A percentile compares a stretch with the other conserved stretches of the same genome.
phyloP scores from a whole-genome alignment of 805 yeast genomes.

The Torulaspora gathmanii region DNA sequence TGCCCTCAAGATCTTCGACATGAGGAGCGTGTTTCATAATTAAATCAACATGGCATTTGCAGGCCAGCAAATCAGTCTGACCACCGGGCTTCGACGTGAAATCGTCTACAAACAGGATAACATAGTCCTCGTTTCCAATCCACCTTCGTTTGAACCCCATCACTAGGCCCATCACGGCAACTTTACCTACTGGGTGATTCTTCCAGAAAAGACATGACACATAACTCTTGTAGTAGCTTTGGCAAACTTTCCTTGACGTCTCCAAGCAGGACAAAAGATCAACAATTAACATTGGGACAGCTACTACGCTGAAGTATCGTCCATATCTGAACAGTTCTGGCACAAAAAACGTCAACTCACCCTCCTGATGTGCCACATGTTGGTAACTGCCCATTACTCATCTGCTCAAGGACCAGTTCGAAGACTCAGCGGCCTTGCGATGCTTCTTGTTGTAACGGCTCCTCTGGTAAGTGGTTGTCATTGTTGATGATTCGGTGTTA shows the following conservation, averaged over 20 bases:
- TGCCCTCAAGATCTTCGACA: constrained; percentile 23
- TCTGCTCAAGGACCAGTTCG: neutral
- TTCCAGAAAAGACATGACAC: constrained; percentile 31
- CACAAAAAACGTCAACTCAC: constrained; percentile 33
- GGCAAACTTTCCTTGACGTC: constrained; percentile 8
- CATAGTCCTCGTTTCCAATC: constrained; percentile 17
- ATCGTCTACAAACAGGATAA: constrained; percentile 27
- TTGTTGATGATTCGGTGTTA: constrained; percentile 2
- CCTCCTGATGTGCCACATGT: constrained; percentile 19
- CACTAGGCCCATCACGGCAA: constrained; percentile 39
- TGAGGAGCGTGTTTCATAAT: constrained; percentile 24
- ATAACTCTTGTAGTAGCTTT: constrained; percentile 8
- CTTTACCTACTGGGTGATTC: constrained; percentile 42
- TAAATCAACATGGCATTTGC: constrained; percentile 25
- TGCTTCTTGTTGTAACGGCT: neutral
- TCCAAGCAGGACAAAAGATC: constrained; percentile 11
- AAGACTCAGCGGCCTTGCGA: neutral
- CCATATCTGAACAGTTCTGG: constrained; percentile 37
- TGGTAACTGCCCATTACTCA: constrained; percentile 16
- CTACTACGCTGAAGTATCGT: constrained; percentile 7
- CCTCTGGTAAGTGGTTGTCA: neutral
- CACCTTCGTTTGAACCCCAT: constrained; percentile 25
- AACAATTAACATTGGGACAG: constrained; percentile 8
- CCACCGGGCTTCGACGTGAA: constrained; percentile 13
- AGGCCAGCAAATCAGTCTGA: constrained; percentile 18